Percentiles rank a stretch among this genome's conserved stretches.
Evolutionary conservation across 306 rosid genomes (phyloP).

Genomic region (Argentina anserina): DNA sequence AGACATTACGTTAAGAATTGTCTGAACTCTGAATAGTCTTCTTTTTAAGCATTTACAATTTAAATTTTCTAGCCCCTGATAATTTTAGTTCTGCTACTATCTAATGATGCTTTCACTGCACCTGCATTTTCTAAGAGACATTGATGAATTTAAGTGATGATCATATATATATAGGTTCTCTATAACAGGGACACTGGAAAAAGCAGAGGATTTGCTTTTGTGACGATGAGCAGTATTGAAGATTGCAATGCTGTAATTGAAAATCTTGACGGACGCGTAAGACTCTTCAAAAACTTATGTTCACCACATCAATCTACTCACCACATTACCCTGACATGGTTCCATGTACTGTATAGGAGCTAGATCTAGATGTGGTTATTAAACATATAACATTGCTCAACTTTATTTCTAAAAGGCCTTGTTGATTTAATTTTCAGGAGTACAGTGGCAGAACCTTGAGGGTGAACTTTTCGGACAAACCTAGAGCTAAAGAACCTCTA

Average conservation of each 20-base stretch:
- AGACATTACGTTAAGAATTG: background rate
- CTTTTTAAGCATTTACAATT: background rate
- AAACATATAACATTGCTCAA: background rate
- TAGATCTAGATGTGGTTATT: background rate
- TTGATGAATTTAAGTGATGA: conserved; percentile 18
- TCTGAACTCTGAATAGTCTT: background rate
- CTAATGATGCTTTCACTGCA: background rate
- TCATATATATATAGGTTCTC: conserved; percentile 62
- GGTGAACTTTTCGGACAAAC: conserved; percentile 85
- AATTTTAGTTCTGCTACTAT: background rate
- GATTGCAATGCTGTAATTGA: conserved; percentile 63
- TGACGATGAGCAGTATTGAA: conserved; percentile 76
- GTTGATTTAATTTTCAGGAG: conserved; percentile 43
- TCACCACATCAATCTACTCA: background rate
- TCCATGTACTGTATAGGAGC: background rate
- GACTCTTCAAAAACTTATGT: conserved; percentile 7
- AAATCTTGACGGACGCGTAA: conserved; percentile 83
- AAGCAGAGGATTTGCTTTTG: conserved; percentile 98
- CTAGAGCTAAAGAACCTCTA: conserved; percentile 69
- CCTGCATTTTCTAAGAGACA: background rate
- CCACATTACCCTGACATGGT: background rate
- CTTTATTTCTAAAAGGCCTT: background rate
- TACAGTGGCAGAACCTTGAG: conserved; percentile 76
- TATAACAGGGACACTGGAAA: conserved; percentile 68
- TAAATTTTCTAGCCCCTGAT: background rate